Percentiles rank a stretch among this genome's conserved stretches.
phyloP scores from a whole-genome alignment of 1,139 yeast genomes.

The Suhomyces panamericanus region DNA sequence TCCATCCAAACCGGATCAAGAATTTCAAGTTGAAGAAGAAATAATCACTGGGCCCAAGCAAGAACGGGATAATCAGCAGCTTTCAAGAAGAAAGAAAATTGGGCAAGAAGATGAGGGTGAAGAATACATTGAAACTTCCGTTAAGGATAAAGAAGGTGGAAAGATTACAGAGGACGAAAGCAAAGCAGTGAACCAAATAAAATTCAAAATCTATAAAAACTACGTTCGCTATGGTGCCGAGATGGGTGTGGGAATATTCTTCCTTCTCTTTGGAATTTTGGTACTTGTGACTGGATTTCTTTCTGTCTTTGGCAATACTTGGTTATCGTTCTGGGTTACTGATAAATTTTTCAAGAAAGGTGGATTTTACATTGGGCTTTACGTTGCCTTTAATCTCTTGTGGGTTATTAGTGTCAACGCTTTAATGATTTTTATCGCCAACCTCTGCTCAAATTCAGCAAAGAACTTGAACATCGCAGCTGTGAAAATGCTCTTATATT shows the following conservation, averaged over 20 bases:
- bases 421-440: slow-evolving; percentile 50
- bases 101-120: slow-evolving; percentile 26
- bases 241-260: slow-evolving; percentile 10
- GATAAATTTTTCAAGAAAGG: slow-evolving; percentile 48
- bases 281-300: slow-evolving; percentile 53
- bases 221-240: slow-evolving; percentile 10
- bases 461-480: slow-evolving; percentile 40
- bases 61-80: background rate
- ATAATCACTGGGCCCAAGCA: background rate
- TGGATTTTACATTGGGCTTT: slow-evolving; percentile 71
- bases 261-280: slow-evolving; percentile 20
- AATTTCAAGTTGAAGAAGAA: slow-evolving; percentile 14
- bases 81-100: slow-evolving; percentile 8
- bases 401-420: slow-evolving; percentile 35
- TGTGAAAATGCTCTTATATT: slow-evolving; percentile 42
- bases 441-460: slow-evolving; percentile 48
- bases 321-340: slow-evolving; percentile 85
- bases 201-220: slow-evolving; percentile 14
- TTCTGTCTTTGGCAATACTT: slow-evolving; percentile 66
- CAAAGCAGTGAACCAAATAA: slow-evolving; percentile 19
- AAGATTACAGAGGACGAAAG: slow-evolving; percentile 28
- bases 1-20: slow-evolving; percentile 18
- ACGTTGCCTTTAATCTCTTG: slow-evolving; percentile 54
- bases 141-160: slow-evolving; percentile 30
- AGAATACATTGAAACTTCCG: slow-evolving; percentile 17